phyloP scores from a whole-genome alignment of 106 monocot species.

The Dendrobium huoshanense region DNA sequence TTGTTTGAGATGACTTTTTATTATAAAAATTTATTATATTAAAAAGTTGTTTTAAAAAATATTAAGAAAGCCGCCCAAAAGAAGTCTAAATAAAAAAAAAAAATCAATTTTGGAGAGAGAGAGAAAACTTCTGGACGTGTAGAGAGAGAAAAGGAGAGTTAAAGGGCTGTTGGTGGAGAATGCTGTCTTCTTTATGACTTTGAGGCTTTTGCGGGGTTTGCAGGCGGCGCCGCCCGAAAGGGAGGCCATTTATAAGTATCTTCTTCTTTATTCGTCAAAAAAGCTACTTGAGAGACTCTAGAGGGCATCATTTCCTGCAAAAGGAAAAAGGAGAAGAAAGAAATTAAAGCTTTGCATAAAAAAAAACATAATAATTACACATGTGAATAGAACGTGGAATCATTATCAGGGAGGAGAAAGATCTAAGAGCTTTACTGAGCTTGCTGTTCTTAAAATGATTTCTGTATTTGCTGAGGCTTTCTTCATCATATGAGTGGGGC shows the following conservation, averaged over 20 bases:
- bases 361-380: not conserved
- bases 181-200: not conserved
- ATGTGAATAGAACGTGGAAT: not conserved
- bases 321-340: not conserved
- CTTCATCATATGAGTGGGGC: too few species aligned
- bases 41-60: too few species aligned
- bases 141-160: not conserved
- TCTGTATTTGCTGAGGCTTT: too few species aligned
- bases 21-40: too few species aligned
- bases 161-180: not conserved
- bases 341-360: not conserved
- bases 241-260: not conserved
- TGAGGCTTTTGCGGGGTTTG: not conserved
- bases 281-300: not conserved
- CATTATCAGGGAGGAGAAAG: not conserved
- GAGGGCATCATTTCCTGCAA: constrained; percentile 2
- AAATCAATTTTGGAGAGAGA: not conserved
- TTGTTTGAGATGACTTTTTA: too few species aligned
- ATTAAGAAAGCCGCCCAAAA: too few species aligned
- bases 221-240: constrained; percentile 5
- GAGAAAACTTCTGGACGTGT: too few species aligned
- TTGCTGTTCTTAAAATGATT: too few species aligned
- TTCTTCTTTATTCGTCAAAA: not conserved
- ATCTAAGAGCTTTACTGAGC: not conserved
- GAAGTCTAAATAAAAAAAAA: too few species aligned